Evolutionary conservation across 352 stramenopile species (phyloP), one percentile per base, ranked within the genome.

Genomic region (Blastocystis sp.): DNA sequence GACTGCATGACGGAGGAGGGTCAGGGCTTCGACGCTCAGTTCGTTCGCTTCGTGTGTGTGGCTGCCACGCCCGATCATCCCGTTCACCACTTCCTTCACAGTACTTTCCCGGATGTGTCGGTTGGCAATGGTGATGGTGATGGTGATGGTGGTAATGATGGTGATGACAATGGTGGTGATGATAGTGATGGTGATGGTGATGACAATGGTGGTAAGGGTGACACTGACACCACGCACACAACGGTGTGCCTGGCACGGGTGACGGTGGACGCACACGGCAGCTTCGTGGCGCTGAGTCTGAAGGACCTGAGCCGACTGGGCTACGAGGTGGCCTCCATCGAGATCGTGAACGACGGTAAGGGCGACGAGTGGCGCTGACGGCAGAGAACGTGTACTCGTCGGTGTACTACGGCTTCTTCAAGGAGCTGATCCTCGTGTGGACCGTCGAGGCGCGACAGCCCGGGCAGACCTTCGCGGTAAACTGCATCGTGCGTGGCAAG

Each of bases 1-100:
- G 93, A 96, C 76, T 95, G 93, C 76, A 90, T 90, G 81, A 90
- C 90, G 9, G 56, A 89, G 21, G 71, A 90, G 78, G 91, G 91
- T 21, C 61, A 88, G 53, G 78, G 92, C 0, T 87, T 95, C 38
- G 90, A 88, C 76, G 4, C 61, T 1, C 23, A 19, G 10, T 78
- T 77, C 45, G 67, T 88, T 76, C 78, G 67, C 14, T 76, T 76
- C 52, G 21, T 62, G 4, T 59, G 43, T 45, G 10, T 79, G 28
- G 19, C 38, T n/a, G 19, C 62, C 14, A 38, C 10, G 7, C 56
- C n/a, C 10, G n/a, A 52, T 10, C 64, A 23, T 19, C 21, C 64
- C 21, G 40, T 77, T 34, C 21, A 60, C 23, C 52, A n/a, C 34
- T 88, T 59, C 59, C 52, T 88, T 28, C 23, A 60, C 38, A 28